Percentiles rank a stretch among this genome's conserved stretches.
phyloP scores from a whole-genome alignment of 2,329 filamentous ascomycete species.

The Moelleriella libera region DNA sequence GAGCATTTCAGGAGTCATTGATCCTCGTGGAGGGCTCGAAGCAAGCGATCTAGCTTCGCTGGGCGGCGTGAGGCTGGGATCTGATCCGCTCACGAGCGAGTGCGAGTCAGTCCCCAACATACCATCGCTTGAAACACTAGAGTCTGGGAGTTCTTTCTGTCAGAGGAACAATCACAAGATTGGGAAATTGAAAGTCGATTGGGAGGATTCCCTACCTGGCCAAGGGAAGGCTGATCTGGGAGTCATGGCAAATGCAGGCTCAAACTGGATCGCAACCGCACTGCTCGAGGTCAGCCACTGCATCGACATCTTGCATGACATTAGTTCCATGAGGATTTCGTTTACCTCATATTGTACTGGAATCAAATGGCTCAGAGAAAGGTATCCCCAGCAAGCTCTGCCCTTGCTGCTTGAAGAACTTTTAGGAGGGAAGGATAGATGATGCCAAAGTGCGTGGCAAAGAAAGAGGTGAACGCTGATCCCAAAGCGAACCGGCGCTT shows the following conservation, averaged over 20 bases:
- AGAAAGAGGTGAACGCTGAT: background rate
- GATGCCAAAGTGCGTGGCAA: background rate
- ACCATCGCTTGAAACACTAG: conserved; percentile 14
- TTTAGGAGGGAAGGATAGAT: background rate
- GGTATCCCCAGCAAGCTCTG: too few relatives aligned
- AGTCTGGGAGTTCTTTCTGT: conserved; percentile 18
- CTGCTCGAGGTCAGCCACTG: conserved; percentile 11
- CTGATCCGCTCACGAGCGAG: conserved; percentile 30
- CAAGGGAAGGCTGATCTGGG: conserved; percentile 34
- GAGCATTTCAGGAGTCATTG: conserved; percentile 44
- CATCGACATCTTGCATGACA: background rate
- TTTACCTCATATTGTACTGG: background rate
- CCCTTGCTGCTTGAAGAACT: too few relatives aligned
- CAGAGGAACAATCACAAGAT: conserved; percentile 4
- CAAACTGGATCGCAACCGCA: conserved; percentile 36
- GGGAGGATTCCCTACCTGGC: conserved; percentile 22
- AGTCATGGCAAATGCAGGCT: conserved; percentile 36
- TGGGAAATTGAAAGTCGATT: background rate
- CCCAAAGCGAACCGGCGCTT: background rate
- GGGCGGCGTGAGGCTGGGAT: conserved; percentile 36
- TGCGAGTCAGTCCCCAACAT: conserved; percentile 30
- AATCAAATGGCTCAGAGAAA: background rate
- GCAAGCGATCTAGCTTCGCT: conserved; percentile 37
- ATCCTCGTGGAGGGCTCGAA: conserved; percentile 40
- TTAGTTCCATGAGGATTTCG: background rate